These are phyloP conservation scores for Apiospora aurea DNA, from an alignment of 2,329 filamentous ascomycete genomes.

Conservation along the genomic window DNA sequence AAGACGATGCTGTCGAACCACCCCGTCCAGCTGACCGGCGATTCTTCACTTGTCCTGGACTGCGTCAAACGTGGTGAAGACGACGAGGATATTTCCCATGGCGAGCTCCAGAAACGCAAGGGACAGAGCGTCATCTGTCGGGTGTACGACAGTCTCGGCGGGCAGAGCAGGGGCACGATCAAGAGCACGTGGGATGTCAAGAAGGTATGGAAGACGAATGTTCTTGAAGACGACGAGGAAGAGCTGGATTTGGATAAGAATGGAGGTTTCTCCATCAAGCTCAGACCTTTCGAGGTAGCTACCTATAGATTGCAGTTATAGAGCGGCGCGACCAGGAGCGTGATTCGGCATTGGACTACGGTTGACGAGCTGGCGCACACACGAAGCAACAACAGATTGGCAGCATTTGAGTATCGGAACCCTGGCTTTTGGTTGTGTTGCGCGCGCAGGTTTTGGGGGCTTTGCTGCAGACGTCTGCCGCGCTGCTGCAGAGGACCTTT, in stretches of 20 bases:
- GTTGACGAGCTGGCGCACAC: neutral
- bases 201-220: conserved; percentile 82
- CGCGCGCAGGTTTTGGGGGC: neutral
- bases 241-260: conserved; percentile 60
- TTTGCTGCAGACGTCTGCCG: neutral
- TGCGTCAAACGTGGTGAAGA: conserved; percentile 93
- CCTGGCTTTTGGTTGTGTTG: neutral
- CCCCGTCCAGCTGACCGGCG: conserved; percentile 73
- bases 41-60: conserved; percentile 78
- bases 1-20: conserved; percentile 35
- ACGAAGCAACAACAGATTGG: neutral
- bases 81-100: conserved; percentile 74
- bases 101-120: conserved; percentile 68
- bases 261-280: conserved; percentile 64
- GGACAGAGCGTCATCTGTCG: conserved; percentile 84
- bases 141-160: conserved; percentile 89
- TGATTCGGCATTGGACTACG: neutral
- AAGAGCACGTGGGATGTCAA: conserved; percentile 73
- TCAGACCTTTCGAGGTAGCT: conserved; percentile 86
- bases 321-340: neutral
- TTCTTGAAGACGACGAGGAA: conserved; percentile 86
- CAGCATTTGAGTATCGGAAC: neutral
- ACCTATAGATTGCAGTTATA: conserved; percentile 71
- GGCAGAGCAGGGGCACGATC: conserved; percentile 76
- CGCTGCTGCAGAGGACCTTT: neutral